Percentiles rank a stretch among this genome's conserved stretches.
phyloP scores from a whole-genome alignment of 257 asterid species.

The Ajuga chamaepitys region DNA sequence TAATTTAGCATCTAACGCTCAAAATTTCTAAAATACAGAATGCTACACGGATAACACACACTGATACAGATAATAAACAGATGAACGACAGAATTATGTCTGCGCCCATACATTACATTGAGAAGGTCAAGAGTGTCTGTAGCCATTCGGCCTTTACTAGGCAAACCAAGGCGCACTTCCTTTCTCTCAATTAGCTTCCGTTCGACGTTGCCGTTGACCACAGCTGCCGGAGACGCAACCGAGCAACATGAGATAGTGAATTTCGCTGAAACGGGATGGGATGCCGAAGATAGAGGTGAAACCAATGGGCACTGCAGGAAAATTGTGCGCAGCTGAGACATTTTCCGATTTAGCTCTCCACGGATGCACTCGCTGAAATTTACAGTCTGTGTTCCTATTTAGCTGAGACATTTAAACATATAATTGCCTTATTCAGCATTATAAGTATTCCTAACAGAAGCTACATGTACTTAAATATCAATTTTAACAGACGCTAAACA shows the following conservation, averaged over 20 bases:
- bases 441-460: too few species aligned
- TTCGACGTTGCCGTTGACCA: conserved; percentile 50
- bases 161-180: conserved; percentile 92
- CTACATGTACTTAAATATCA: too few species aligned
- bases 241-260: conserved; percentile 54
- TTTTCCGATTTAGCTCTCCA: conserved; percentile 6
- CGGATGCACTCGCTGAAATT: not conserved
- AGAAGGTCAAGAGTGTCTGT: conserved; percentile 84
- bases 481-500: too few species aligned
- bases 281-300: conserved; percentile 21
- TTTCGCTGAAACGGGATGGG: conserved; percentile 23
- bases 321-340: conserved; percentile 25
- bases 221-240: conserved; percentile 36
- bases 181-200: conserved; percentile 31
- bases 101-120: conserved; percentile 35
- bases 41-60: too few species aligned
- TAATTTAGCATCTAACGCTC: too few species aligned
- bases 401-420: too few species aligned
- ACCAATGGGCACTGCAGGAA: conserved; percentile 29
- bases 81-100: not conserved
- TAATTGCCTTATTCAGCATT: too few species aligned
- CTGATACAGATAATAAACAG: not conserved
- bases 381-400: not conserved
- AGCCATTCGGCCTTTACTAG: conserved; percentile 99
- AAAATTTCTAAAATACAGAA: too few species aligned